Percentiles rank a stretch among this genome's conserved stretches.
These are phyloP conservation scores for Rhododendron henanense DNA, from an alignment of 148 eudicot species.

Conservation along the genomic window DNA sequence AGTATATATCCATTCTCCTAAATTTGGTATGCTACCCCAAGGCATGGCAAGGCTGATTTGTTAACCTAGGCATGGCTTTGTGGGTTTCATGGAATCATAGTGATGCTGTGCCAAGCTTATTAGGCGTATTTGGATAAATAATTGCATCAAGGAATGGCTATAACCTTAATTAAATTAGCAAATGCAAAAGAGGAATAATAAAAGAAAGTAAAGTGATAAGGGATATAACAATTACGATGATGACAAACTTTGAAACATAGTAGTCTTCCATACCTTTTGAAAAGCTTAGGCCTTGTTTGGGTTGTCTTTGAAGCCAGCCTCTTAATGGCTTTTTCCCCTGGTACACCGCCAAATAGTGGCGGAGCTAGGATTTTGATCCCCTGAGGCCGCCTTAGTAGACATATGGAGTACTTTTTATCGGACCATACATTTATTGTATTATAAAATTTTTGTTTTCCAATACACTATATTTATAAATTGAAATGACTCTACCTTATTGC, in stretches of 20 bases:
- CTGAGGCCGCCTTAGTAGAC: no score
- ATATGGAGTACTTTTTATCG: no score
- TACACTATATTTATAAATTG: no score
- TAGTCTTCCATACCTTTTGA: not conserved
- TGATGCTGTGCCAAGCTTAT: not conserved
- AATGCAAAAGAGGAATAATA: not conserved
- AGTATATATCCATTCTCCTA: not conserved
- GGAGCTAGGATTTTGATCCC: no score
- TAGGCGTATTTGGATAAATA: not conserved
- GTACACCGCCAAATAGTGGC: no score
- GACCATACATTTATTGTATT: no score
- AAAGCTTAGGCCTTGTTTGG: not conserved
- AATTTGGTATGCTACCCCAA: not conserved
- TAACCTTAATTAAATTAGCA: not conserved
- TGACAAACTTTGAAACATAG: not conserved
- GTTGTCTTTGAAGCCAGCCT: not conserved
- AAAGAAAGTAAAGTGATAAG: not conserved
- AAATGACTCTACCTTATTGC: no score
- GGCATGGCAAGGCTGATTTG: not conserved
- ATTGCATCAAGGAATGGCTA: not conserved
- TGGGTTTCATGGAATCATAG: not conserved
- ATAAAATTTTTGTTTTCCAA: no score
- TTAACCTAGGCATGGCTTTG: not conserved
- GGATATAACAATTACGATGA: not conserved
- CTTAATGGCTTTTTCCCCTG: not conserved